phyloP scores from a whole-genome alignment of 169 alveolate genomes.

The Perkinsus chesapeaki region DNA sequence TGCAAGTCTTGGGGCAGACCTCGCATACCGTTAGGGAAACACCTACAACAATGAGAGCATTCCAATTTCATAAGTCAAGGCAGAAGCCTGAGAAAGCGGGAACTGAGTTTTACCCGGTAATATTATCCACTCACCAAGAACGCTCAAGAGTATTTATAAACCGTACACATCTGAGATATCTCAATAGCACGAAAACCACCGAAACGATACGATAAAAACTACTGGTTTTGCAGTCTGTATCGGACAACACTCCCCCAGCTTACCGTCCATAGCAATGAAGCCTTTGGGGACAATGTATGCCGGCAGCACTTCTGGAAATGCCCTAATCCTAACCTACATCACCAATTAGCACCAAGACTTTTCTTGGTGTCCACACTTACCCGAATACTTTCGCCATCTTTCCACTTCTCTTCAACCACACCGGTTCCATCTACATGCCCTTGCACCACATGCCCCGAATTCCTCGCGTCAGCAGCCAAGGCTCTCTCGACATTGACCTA shows the following conservation, averaged over 20 bases:
- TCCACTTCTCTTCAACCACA: neutral
- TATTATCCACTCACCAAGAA: too few relatives aligned
- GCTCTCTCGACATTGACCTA: slow-evolving; percentile 13
- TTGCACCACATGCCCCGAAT: slow-evolving; percentile 12
- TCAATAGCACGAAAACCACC: neutral
- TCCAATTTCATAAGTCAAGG: too few relatives aligned
- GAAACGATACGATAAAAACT: neutral
- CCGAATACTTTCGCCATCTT: slow-evolving; percentile 5
- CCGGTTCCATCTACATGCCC: slow-evolving; percentile 16
- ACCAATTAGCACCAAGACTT: neutral
- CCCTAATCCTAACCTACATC: neutral
- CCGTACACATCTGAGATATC: too few relatives aligned
- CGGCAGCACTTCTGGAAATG: neutral
- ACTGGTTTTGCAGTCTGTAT: neutral
- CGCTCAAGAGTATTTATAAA: too few relatives aligned
- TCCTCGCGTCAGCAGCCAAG: neutral
- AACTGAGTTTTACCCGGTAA: neutral
- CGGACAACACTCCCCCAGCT: neutral
- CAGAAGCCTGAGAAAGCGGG: neutral
- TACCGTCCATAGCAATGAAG: slow-evolving; percentile 16
- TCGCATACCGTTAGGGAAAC: slow-evolving; percentile 16
- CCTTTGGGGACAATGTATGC: slow-evolving; percentile 10
- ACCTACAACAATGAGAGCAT: neutral
- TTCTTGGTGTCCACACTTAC: neutral
- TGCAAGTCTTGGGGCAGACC: neutral